Conservation (phyloP, 805 yeast species). For the Yarrowia sp. region DNA sequence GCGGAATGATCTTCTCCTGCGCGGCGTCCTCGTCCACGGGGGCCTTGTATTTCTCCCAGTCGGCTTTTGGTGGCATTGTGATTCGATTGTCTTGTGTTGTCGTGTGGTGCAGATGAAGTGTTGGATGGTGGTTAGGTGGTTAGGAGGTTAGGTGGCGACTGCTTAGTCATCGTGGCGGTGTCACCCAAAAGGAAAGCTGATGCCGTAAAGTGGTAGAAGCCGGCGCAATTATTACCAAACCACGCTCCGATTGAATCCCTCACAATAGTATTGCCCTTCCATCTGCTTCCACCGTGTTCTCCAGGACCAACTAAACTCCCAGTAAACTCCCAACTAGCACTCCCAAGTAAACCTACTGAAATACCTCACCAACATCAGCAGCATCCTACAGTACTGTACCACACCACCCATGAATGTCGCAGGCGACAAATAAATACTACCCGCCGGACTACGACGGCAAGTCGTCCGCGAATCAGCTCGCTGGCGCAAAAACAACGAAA, state of each 20-base stretch:
- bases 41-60: conserved; percentile 96
- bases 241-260: too few relatives aligned
- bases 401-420: conserved; percentile 20
- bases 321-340: too few relatives aligned
- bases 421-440: conserved; percentile 38
- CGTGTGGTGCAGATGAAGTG: conserved; percentile 5
- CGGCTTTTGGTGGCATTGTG: conserved; percentile 91
- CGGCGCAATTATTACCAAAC: too few relatives aligned
- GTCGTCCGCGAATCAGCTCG: conserved; percentile 31
- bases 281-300: too few relatives aligned
- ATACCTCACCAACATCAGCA: too few relatives aligned
- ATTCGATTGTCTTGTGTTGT: not conserved
- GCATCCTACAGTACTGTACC: too few relatives aligned
- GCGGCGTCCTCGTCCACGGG: conserved; percentile 67
- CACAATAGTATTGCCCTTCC: too few relatives aligned
- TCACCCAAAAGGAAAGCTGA: too few relatives aligned
- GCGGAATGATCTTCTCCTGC: conserved; percentile 77
- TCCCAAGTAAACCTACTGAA: too few relatives aligned
- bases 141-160: conserved; percentile 1
- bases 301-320: too few relatives aligned
- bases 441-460: conserved; percentile 37
- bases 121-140: conserved; percentile 1
- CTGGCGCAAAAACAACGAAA: conserved; percentile 31
- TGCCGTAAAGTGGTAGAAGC: too few relatives aligned
- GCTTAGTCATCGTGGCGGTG: too few relatives aligned